Percentiles rank a stretch among this genome's conserved stretches.
phyloP scores from a whole-genome alignment of 805 yeast genomes.

The Lachancea mirantina region DNA sequence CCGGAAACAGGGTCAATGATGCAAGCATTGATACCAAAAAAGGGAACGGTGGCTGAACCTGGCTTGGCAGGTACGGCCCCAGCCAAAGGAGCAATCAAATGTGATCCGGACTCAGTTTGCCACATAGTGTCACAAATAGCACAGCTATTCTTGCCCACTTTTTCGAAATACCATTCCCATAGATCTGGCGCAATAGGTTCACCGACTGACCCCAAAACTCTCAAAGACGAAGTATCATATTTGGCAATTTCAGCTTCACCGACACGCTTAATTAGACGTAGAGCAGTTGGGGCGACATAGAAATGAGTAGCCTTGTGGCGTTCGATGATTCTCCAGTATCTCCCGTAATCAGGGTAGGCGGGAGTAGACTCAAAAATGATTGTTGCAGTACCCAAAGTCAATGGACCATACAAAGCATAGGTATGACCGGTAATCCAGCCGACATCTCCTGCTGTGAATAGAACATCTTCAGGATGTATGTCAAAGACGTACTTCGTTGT shows the following conservation, averaged over 20 bases:
- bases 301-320: conserved; percentile 88
- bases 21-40: conserved; percentile 87
- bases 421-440: conserved; percentile 99
- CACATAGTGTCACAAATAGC: conserved; percentile 95
- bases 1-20: conserved; percentile 94
- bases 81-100: conserved; percentile 87
- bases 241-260: conserved; percentile 78
- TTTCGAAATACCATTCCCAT: conserved; percentile 97
- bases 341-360: conserved; percentile 88
- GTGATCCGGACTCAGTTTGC: conserved; percentile 98
- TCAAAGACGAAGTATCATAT: conserved; percentile 76
- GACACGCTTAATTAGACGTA: conserved; percentile 82
- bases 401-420: conserved; percentile 91
- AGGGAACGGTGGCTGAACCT: conserved; percentile 94
- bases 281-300: conserved; percentile 97
- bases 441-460: conserved; percentile 96
- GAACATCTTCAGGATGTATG: conserved; percentile 76
- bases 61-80: conserved; percentile 95
- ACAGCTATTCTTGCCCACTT: conserved; percentile 82
- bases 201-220: conserved; percentile 95
- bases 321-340: conserved; percentile 96
- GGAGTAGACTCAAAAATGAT: conserved; percentile 97
- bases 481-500: conserved; percentile 93
- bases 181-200: conserved; percentile 97
- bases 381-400: conserved; percentile 79